phyloP scores from a whole-genome alignment of 306 rosid genomes.

The Fragaria nilgerrensis region DNA sequence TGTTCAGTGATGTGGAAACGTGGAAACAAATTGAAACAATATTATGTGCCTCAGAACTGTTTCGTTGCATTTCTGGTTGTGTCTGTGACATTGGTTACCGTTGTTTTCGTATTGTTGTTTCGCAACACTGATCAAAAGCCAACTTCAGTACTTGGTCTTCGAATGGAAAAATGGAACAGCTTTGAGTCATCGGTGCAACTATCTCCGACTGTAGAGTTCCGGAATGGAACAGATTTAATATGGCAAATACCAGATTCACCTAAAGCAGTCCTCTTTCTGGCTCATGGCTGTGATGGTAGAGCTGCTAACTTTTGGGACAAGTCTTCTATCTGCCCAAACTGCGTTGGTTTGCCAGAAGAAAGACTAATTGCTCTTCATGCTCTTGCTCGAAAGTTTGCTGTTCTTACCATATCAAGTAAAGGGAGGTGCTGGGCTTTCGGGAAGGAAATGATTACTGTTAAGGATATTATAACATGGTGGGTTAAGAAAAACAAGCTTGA shows the following conservation, averaged over 20 bases:
- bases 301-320: conserved; percentile 85
- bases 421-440: conserved; percentile 67
- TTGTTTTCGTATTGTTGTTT: conserved; percentile 34
- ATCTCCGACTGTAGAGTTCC: conserved; percentile 52
- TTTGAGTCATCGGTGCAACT: conserved; percentile 51
- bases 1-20: conserved; percentile 65
- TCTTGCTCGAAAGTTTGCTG: conserved; percentile 63
- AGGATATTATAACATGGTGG: conserved; percentile 74
- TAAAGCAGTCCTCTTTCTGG: conserved; percentile 79
- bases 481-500: conserved; percentile 52
- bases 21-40: conserved; percentile 52
- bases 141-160: conserved; percentile 30
- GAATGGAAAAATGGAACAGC: conserved; percentile 54
- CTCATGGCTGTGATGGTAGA: conserved; percentile 81
- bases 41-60: conserved; percentile 36
- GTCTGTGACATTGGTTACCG: conserved; percentile 36
- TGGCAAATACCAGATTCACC: conserved; percentile 89
- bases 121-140: conserved; percentile 23
- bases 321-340: conserved; percentile 56
- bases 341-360: conserved; percentile 92
- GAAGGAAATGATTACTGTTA: conserved; percentile 53
- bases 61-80: conserved; percentile 31
- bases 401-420: conserved; percentile 67
- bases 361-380: conserved; percentile 67
- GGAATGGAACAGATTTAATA: conserved; percentile 70